These are phyloP conservation scores for Gnaphalium uliginosum DNA, from an alignment of 129 eudicot species.

Conservation along the genomic window DNA sequence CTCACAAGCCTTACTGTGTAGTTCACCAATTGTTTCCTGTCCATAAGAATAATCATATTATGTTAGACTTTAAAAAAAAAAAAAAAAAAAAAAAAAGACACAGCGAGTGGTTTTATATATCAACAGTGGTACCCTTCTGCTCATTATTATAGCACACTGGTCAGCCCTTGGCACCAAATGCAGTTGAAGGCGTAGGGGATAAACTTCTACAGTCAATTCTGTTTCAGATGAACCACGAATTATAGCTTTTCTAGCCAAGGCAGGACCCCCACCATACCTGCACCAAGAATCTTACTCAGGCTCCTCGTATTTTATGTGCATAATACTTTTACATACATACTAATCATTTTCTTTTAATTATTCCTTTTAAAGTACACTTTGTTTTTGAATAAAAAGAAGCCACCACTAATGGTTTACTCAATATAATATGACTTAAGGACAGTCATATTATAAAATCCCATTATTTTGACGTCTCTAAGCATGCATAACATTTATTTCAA, in stretches of 20 bases:
- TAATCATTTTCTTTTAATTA: background rate
- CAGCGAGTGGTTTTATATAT: background rate
- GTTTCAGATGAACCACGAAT: conserved; percentile 76
- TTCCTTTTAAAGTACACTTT: background rate
- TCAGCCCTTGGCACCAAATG: conserved; percentile 70
- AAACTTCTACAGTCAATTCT: conserved; percentile 86
- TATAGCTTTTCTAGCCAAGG: conserved; percentile 78
- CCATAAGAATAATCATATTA: conserved; percentile 14
- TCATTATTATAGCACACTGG: conserved; percentile 56
- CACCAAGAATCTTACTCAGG: conserved; percentile 24
- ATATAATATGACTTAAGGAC: no score
- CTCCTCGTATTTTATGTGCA: conserved; percentile 1
- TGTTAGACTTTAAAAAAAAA: background rate
- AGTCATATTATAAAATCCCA: background rate
- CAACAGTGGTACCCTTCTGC: conserved; percentile 70
- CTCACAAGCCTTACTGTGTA: conserved; percentile 78
- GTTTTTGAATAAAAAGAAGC: background rate
- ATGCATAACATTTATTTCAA: background rate
- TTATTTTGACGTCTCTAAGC: background rate
- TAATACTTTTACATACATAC: background rate
- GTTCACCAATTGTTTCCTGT: conserved; percentile 87
- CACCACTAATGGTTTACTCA: no score
- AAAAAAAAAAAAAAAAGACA: no score
- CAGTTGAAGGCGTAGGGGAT: conserved; percentile 80
- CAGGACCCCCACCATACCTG: conserved; percentile 99